phyloP scores from a whole-genome alignment of 495 filamentous ascomycete genomes.

The Aspergillus biplanus region DNA sequence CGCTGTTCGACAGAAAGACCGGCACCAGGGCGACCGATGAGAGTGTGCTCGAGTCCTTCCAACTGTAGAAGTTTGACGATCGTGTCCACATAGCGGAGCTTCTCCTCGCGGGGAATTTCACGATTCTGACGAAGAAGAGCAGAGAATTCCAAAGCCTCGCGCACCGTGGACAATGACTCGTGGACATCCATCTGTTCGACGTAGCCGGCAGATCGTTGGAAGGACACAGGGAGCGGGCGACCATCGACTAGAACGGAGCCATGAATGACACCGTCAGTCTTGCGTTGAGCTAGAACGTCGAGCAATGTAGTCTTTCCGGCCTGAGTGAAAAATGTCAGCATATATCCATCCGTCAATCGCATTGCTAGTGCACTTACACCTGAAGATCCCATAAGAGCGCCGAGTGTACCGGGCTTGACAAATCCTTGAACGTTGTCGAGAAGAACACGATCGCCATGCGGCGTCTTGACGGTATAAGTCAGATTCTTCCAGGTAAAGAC shows the following conservation, averaged over 20 bases:
- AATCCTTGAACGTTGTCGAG: slow-evolving; percentile 84
- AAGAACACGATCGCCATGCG: slow-evolving; percentile 46
- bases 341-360: no score
- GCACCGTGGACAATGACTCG: slow-evolving; percentile 59
- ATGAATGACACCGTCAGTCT: slow-evolving; percentile 81
- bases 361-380: no score
- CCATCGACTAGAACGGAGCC: slow-evolving; percentile 90
- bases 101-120: slow-evolving; percentile 53
- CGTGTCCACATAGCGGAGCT: slow-evolving; percentile 60
- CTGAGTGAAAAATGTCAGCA: no score
- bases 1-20: slow-evolving; percentile 64
- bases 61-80: slow-evolving; percentile 60
- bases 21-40: slow-evolving; percentile 53
- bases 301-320: slow-evolving; percentile 66
- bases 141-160: slow-evolving; percentile 62
- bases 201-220: slow-evolving; percentile 71
- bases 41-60: slow-evolving; percentile 55
- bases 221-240: slow-evolving; percentile 71
- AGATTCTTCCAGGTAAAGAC: slow-evolving; percentile 66
- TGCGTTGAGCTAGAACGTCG: slow-evolving; percentile 63
- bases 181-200: slow-evolving; percentile 65
- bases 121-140: slow-evolving; percentile 60
- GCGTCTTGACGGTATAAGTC: slow-evolving; percentile 54
- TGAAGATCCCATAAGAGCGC: slow-evolving; percentile 70
- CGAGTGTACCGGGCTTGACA: slow-evolving; percentile 83